Conservation (phyloP, 345 rosid genomes). For the Eucalyptus pauciflora region DNA sequence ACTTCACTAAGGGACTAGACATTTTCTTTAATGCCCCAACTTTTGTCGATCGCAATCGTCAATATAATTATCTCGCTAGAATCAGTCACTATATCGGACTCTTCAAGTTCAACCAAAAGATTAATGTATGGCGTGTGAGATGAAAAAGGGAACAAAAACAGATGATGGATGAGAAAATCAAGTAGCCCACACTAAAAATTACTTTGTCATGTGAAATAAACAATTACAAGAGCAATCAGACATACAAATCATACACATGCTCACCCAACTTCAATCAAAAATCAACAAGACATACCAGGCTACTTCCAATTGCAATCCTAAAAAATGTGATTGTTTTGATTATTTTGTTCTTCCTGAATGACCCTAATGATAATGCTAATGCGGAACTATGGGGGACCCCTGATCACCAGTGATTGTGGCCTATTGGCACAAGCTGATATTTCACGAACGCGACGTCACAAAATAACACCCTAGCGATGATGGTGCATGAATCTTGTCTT, state of each 20-base stretch:
- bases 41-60: no score
- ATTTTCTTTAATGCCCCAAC: no score
- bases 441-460: neutral
- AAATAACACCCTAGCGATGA: neutral
- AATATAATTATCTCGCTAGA: no score
- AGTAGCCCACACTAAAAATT: neutral
- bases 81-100: no score
- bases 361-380: neutral
- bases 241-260: neutral
- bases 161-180: neutral
- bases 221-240: neutral
- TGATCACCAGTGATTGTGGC: neutral
- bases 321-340: neutral
- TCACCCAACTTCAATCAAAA: neutral
- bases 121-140: no score
- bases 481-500: neutral
- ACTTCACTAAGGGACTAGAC: no score
- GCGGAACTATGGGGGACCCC: neutral
- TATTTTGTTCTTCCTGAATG: neutral
- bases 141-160: neutral
- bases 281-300: neutral
- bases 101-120: no score
- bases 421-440: neutral
- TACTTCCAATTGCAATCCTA: neutral
- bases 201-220: neutral